A percentile compares a stretch with the other conserved stretches of the same genome.
These are phyloP conservation scores for Rheum nobile DNA, from an alignment of 148 eudicot genomes.

Conservation along the genomic window DNA sequence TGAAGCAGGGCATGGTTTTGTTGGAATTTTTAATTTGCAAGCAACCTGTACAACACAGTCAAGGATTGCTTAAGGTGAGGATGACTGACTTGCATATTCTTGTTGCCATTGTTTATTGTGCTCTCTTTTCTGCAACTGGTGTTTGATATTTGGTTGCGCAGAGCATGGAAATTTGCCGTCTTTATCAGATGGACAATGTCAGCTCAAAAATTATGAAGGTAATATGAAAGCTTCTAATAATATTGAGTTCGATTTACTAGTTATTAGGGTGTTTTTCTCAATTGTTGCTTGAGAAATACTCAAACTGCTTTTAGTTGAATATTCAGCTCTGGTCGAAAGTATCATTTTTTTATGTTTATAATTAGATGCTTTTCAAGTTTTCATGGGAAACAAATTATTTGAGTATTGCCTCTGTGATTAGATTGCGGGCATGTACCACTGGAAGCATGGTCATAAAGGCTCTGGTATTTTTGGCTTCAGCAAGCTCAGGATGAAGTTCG, in stretches of 20 bases:
- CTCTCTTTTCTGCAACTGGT: conserved; percentile 5
- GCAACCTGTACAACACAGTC: conserved; percentile 70
- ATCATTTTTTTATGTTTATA: background rate
- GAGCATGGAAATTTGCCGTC: conserved; percentile 88
- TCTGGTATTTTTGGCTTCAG: conserved; percentile 96
- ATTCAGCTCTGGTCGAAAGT: background rate
- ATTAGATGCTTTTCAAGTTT: background rate
- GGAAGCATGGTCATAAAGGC: conserved; percentile 99
- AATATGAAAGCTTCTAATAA: conserved; percentile 7
- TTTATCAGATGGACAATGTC: conserved; percentile 65
- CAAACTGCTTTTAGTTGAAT: background rate
- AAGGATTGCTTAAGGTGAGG: conserved; percentile 65
- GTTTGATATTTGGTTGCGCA: conserved; percentile 22
- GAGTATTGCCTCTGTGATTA: conserved; percentile 11
- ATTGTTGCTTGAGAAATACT: background rate
- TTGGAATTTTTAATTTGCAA: conserved; percentile 71
- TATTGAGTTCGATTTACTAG: background rate
- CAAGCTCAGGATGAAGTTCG: conserved; percentile 93
- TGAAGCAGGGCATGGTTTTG: conserved; percentile 67
- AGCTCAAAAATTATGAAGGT: conserved; percentile 86
- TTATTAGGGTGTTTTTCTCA: background rate
- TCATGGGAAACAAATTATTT: background rate
- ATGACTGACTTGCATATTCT: conserved; percentile 4
- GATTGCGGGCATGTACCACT: conserved; percentile 89
- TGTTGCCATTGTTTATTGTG: conserved; percentile 2